Evolutionary conservation across 1,284 basidiomycete genomes (phyloP).

Genomic region (Boletus sp.): DNA sequence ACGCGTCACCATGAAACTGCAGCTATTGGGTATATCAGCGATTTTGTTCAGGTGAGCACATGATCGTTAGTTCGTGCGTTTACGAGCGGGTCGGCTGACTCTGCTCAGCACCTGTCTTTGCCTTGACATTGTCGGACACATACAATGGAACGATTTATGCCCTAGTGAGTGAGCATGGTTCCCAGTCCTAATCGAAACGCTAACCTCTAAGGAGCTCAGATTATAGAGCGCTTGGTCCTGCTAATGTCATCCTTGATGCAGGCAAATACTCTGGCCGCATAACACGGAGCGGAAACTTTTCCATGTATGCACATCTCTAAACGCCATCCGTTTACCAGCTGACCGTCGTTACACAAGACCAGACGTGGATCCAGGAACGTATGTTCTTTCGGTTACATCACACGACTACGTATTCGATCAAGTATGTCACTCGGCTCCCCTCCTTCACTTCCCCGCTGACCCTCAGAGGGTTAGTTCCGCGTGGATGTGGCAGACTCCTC

Average conservation of each 20-base stretch:
- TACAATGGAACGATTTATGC: slow-evolving; percentile 66
- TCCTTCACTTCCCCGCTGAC: slow-evolving; percentile 2
- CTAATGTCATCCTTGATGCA: slow-evolving; percentile 59
- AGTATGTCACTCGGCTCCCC: slow-evolving; percentile 36
- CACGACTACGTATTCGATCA: slow-evolving; percentile 68
- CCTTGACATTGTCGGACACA: slow-evolving; percentile 53
- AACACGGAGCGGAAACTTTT: slow-evolving; percentile 54
- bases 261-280: slow-evolving; percentile 52
- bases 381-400: slow-evolving; percentile 61
- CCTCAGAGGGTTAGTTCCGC: slow-evolving; percentile 32
- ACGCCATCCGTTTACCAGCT: slow-evolving; percentile 4
- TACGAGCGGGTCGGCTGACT: slow-evolving; percentile 1
- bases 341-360: slow-evolving; percentile 41
- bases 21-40: slow-evolving; percentile 7
- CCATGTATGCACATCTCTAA: slow-evolving; percentile 61
- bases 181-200: not conserved
- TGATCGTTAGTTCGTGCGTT: too few species aligned
- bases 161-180: slow-evolving; percentile 45
- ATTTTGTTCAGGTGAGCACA: slow-evolving; percentile 18
- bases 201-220: slow-evolving; percentile 31
- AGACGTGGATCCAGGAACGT: slow-evolving; percentile 59
- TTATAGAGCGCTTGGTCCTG: slow-evolving; percentile 46
- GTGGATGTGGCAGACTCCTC: slow-evolving; percentile 54
- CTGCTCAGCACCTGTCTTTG: slow-evolving; percentile 36
- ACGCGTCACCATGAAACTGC: slow-evolving; percentile 20